Evolutionary conservation across 2,329 filamentous ascomycete genomes (phyloP), one percentile per base, ranked within the genome.

Genomic region (Fusarium sp.): DNA sequence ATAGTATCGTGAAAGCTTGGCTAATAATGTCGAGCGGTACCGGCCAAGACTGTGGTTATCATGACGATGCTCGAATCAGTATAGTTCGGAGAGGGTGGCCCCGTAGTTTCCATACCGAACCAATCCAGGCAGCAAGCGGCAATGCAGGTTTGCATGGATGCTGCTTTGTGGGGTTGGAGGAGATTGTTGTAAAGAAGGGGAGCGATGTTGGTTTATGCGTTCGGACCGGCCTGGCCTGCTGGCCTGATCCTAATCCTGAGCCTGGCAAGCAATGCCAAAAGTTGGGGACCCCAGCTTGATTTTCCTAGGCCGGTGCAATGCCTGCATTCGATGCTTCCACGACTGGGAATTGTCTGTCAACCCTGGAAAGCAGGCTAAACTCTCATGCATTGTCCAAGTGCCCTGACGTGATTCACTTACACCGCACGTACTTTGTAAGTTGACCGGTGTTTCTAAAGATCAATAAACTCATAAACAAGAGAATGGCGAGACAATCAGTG

Each of bases 141-240:
- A 68, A 71, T 71, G 68, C 55, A 71, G 30, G 54, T 57, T 59
- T 70, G 63, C 62, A 68, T 55, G 30, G 34, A 37, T n/a, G 10
- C 10, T 56, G 54, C 21, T 64, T 49, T 65, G 63, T 63, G 68
- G 68, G 68, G 63, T 70, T 55, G 49, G 49, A 63, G 62, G 67
- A 70, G 54, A 70, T 70, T 69, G 55, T 37, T 63, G 49, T 59
- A 27, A 50, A 40, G 28, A 63, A 63, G 18, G 41, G 42, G 42
- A 53, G 32, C 37, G 37, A 13, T 48, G 59, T 40, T 53, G 41
- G 55, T 70, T 68, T 68, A 71, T 71, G 55, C 55, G 51, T 43
- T 50, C 54, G 37, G 68, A 28, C 66, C 46, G 55, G 53, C 50
- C 43, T 41, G 41, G 48, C 14, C 48, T 51, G 32, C 48, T 51